A percentile compares a stretch with the other conserved stretches of the same genome.
Evolutionary conservation across 2,329 filamentous ascomycete genomes (phyloP).

Genomic region (Aspergillus carbonarius): DNA sequence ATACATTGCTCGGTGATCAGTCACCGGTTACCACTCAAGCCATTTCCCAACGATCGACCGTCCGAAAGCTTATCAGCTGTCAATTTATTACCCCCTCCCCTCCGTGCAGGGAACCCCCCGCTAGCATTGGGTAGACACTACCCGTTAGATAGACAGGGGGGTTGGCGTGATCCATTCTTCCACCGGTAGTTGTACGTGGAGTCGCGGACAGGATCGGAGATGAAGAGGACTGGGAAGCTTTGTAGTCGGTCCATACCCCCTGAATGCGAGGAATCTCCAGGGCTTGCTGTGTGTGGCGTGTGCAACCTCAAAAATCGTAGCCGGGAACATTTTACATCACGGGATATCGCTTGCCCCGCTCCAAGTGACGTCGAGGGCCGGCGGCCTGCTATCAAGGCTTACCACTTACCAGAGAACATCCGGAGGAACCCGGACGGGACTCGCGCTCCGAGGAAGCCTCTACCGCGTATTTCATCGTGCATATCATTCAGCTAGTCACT

Average conservation of each 20-base stretch:
- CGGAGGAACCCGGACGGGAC: neutral
- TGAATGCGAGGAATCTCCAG: too few species aligned
- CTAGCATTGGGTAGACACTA: neutral
- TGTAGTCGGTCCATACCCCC: too few species aligned
- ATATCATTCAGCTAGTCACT: conserved; percentile 1
- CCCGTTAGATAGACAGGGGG: too few species aligned
- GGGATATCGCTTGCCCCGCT: neutral
- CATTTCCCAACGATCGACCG: neutral
- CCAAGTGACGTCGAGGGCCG: neutral
- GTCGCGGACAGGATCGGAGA: too few species aligned
- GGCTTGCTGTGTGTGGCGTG: too few species aligned
- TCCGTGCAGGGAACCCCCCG: neutral
- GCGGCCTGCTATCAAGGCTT: neutral
- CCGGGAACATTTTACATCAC: too few species aligned
- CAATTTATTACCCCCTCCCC: neutral
- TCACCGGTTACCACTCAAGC: neutral
- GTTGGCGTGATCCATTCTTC: too few species aligned
- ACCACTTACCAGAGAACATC: neutral
- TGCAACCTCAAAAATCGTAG: too few species aligned
- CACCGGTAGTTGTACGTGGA: too few species aligned
- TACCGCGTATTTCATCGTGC: neutral
- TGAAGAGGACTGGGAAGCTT: too few species aligned
- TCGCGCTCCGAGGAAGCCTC: neutral
- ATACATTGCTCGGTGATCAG: neutral
- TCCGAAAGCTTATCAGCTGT: neutral